Evolutionary conservation across 805 yeast genomes (phyloP).

Genomic region (Starmerella stigmatis): DNA sequence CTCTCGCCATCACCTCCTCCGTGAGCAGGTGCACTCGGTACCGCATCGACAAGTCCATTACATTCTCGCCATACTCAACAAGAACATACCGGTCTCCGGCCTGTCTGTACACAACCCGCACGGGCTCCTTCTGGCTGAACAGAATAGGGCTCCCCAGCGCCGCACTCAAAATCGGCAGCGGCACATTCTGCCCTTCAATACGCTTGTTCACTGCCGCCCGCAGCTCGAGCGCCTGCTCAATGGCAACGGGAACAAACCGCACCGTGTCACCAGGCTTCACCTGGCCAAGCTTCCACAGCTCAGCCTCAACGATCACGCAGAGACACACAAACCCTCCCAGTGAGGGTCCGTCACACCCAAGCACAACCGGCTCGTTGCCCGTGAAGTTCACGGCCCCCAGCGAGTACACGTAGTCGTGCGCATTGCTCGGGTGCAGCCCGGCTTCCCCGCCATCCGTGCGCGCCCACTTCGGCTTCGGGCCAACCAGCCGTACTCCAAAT

Average conservation of each 20-base stretch:
- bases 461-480: conserved; percentile 97
- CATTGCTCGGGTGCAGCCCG: conserved; percentile 96
- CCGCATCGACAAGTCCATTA: conserved; percentile 71
- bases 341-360: conserved; percentile 96
- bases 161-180: conserved; percentile 20
- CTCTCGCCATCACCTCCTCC: conserved; percentile 53
- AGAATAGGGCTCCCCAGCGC: conserved; percentile 65
- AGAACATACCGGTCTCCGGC: conserved; percentile 93
- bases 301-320: conserved; percentile 91
- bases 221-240: conserved; percentile 55
- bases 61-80: conserved; percentile 86
- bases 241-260: conserved; percentile 66
- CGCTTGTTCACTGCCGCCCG: conserved; percentile 48
- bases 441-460: conserved; percentile 95
- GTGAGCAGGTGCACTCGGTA: conserved; percentile 79
- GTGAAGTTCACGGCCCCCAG: conserved; percentile 95
- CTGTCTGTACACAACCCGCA: conserved; percentile 77
- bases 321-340: conserved; percentile 96
- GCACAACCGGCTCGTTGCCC: conserved; percentile 95
- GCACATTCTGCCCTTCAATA: conserved; percentile 26
- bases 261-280: conserved; percentile 87
- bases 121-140: conserved; percentile 43
- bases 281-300: conserved; percentile 98
- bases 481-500: conserved; percentile 87
- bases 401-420: conserved; percentile 94